phyloP scores from a whole-genome alignment of 495 filamentous ascomycete genomes.

The Xylaria nigripes region DNA sequence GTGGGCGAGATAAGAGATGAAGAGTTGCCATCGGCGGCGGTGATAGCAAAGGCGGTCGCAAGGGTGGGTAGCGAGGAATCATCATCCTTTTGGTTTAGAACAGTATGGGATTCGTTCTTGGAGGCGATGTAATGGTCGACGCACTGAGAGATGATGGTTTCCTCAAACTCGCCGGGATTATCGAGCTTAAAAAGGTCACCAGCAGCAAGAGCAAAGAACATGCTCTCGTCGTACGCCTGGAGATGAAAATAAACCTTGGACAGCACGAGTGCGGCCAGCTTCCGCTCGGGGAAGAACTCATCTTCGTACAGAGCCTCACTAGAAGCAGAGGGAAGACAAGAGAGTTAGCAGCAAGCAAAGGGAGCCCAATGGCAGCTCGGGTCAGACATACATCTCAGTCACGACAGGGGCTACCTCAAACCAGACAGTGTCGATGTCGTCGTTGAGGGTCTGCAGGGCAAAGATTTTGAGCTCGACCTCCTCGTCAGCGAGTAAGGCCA shows the following conservation, averaged over 20 bases:
- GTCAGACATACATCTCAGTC: constrained; percentile 71
- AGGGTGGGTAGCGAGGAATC: constrained; percentile 55
- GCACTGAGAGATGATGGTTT: constrained; percentile 97
- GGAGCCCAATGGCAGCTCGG: too few relatives aligned
- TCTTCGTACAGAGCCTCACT: constrained; percentile 98
- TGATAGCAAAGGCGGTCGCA: constrained; percentile 65
- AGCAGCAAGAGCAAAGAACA: constrained; percentile 93
- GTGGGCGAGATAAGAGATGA: constrained; percentile 75
- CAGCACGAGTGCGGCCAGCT: constrained; percentile 87
- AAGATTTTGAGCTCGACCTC: constrained; percentile 89
- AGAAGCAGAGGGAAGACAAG: constrained; percentile 5
- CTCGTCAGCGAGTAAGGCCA: constrained; percentile 92
- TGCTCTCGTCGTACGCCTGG: constrained; percentile 97
- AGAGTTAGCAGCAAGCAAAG: constrained; percentile 12
- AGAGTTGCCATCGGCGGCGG: constrained; percentile 51
- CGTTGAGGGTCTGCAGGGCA: constrained; percentile 86
- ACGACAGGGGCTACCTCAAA: constrained; percentile 89
- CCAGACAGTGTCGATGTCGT: constrained; percentile 93
- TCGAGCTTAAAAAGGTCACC: constrained; percentile 93
- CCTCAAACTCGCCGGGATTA: constrained; percentile 88
- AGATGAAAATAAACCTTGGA: constrained; percentile 99
- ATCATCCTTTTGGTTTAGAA: constrained; percentile 34
- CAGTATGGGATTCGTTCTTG: constrained; percentile 59
- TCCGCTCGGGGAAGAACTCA: constrained; percentile 84
- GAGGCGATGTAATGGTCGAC: constrained; percentile 94